phyloP scores from a whole-genome alignment of 305 asterid genomes.

The Solanum chacoense region DNA sequence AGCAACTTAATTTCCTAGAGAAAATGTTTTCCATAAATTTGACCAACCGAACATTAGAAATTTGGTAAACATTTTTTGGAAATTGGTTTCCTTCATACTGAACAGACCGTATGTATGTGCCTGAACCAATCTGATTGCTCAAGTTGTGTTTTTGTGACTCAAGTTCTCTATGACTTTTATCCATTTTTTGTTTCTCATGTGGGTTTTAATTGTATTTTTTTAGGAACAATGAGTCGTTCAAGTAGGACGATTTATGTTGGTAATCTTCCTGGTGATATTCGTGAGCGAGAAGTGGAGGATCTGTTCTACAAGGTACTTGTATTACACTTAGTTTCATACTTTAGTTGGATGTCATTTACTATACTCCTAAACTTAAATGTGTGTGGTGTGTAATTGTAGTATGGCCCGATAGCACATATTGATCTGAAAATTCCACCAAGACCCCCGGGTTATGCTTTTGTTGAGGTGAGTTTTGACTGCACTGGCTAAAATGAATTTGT shows the following conservation, averaged over 20 bases:
- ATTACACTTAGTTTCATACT: background rate
- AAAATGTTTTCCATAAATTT: background rate
- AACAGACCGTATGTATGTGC: background rate
- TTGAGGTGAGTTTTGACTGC: constrained; percentile 48
- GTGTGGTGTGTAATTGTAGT: constrained; percentile 25
- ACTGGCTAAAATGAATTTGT: background rate
- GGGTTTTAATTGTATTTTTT: background rate
- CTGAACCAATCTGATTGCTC: background rate
- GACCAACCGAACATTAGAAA: background rate
- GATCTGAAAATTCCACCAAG: constrained; percentile 73
- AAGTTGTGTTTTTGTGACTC: background rate
- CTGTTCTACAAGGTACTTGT: constrained; percentile 68
- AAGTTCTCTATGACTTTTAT: background rate
- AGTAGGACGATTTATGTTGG: constrained; percentile 95
- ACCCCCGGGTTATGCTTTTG: constrained; percentile 84
- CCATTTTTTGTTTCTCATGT: background rate
- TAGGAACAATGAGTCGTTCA: constrained; percentile 80
- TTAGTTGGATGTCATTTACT: background rate
- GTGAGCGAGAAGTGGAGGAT: constrained; percentile 95
- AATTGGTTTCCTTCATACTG: background rate
- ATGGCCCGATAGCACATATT: constrained; percentile 81
- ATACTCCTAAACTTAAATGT: background rate
- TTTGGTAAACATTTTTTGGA: background rate
- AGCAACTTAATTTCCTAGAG: background rate
- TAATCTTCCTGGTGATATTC: constrained; percentile 94